A percentile compares a stretch with the other conserved stretches of the same genome.
These are phyloP conservation scores for Eurotiales sp. DNA, from an alignment of 2,329 filamentous ascomycete species.

Conservation along the genomic window DNA sequence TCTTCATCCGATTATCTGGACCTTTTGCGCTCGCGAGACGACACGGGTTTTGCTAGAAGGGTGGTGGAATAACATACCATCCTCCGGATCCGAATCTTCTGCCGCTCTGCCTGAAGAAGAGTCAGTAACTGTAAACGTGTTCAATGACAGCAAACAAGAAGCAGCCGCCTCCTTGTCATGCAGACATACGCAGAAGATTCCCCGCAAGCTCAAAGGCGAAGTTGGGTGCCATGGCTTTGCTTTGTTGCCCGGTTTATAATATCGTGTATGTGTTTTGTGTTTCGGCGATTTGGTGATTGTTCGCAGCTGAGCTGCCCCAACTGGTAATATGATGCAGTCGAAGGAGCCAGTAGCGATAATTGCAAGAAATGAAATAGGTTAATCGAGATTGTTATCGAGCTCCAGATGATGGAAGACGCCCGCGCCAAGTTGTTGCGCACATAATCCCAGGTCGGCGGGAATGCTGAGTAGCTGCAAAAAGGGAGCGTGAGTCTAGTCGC, in stretches of 20 bases:
- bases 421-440: constrained; percentile 29
- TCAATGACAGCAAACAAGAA: too few relatives aligned
- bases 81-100: constrained; percentile 36
- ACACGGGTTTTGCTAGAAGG: background rate
- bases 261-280: background rate
- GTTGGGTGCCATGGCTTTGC: constrained; percentile 31
- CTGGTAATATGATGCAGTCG: too few relatives aligned
- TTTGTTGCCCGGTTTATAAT: background rate
- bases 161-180: too few relatives aligned
- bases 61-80: constrained; percentile 30
- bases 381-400: constrained; percentile 25
- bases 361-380: too few relatives aligned
- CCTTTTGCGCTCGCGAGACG: background rate
- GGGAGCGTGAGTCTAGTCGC: background rate
- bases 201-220: constrained; percentile 32
- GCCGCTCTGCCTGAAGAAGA: constrained; percentile 30
- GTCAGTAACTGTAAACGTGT: constrained; percentile 18
- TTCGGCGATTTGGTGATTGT: background rate
- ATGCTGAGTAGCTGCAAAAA: background rate
- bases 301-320: too few relatives aligned
- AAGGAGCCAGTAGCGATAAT: too few relatives aligned
- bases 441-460: constrained; percentile 29
- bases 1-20: too few relatives aligned
- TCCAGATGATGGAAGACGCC: constrained; percentile 32
- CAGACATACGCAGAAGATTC: constrained; percentile 34